phyloP scores from a whole-genome alignment of 2,329 filamentous ascomycete genomes.

The Thielaviopsis populi region DNA sequence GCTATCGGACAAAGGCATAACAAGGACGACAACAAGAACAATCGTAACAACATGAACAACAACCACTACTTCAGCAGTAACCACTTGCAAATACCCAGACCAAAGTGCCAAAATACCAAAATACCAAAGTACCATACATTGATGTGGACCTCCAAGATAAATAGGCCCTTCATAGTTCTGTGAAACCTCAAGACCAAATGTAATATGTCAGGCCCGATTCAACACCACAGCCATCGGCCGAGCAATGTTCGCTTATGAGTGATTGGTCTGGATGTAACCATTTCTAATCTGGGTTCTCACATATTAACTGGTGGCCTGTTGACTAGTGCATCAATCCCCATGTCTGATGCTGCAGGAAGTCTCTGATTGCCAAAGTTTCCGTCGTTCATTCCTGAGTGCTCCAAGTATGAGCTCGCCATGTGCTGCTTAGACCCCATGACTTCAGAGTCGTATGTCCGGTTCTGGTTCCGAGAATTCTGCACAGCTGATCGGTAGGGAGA shows the following conservation, averaged over 20 bases:
- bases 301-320: constrained; percentile 26
- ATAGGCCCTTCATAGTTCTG: too few species aligned
- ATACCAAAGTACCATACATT: too few species aligned
- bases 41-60: too few species aligned
- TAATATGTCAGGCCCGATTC: background rate
- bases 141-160: too few species aligned
- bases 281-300: background rate
- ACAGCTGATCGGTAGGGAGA: background rate
- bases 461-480: background rate
- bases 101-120: too few species aligned
- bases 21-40: too few species aligned
- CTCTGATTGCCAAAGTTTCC: constrained; percentile 8
- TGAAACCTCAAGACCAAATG: background rate
- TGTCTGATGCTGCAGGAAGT: constrained; percentile 40
- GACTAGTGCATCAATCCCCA: constrained; percentile 46
- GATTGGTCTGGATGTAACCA: background rate
- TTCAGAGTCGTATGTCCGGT: background rate
- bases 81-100: too few species aligned
- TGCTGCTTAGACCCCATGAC: constrained; percentile 1
- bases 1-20: too few species aligned
- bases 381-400: constrained; percentile 23
- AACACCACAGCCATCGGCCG: background rate
- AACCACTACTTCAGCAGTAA: too few species aligned
- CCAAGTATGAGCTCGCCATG: constrained; percentile 20
- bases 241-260: background rate